phyloP scores from a whole-genome alignment of 75 land plant genomes.

The Chamaecyparis obtusa region DNA sequence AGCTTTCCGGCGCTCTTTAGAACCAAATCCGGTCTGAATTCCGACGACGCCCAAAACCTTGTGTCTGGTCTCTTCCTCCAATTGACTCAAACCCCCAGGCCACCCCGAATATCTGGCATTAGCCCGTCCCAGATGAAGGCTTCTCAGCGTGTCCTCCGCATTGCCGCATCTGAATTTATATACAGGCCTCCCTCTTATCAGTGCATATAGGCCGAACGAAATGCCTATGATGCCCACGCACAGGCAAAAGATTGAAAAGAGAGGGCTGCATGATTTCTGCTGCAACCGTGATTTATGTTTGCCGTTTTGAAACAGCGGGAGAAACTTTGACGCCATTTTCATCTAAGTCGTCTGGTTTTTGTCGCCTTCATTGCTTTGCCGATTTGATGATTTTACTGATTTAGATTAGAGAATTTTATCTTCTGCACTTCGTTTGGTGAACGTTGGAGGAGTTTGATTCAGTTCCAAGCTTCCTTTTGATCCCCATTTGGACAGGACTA shows the following conservation, averaged over 20 bases:
- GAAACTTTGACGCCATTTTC: background rate
- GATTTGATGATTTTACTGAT: background rate
- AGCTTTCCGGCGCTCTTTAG: constrained; percentile 44
- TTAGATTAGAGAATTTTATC: background rate
- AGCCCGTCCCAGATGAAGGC: background rate
- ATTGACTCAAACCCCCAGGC: background rate
- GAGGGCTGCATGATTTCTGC: background rate
- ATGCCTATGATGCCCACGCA: background rate
- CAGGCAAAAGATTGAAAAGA: background rate
- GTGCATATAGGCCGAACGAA: background rate
- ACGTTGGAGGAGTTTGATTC: background rate
- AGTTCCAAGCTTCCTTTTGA: background rate
- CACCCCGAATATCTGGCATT: background rate
- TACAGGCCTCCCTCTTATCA: background rate
- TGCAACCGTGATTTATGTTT: background rate
- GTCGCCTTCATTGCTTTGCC: background rate
- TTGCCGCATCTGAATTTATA: constrained; percentile 9
- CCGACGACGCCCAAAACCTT: constrained; percentile 76
- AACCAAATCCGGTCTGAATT: constrained; percentile 63
- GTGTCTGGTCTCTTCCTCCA: constrained; percentile 16
- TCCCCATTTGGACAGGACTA: background rate
- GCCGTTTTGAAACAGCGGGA: constrained; percentile 4
- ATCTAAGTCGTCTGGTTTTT: background rate
- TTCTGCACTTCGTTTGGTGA: background rate
- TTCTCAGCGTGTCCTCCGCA: constrained; percentile 3